These are phyloP conservation scores for Sporobolomyces phaffii DNA, from an alignment of 768 basidiomycete genomes.

Conservation along the genomic window DNA sequence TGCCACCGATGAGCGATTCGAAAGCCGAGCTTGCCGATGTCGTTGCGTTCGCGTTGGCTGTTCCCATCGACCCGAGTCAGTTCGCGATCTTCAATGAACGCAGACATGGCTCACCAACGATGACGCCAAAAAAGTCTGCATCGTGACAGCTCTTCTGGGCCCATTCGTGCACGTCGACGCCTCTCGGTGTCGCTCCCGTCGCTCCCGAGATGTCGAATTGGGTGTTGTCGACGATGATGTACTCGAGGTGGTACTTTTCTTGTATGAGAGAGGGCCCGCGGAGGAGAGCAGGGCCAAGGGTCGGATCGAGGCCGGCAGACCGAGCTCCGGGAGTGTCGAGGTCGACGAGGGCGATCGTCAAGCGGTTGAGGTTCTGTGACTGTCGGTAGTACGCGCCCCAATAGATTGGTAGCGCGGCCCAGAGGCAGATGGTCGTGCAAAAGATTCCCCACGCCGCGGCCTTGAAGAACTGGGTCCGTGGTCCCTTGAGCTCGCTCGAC, in stretches of 20 bases:
- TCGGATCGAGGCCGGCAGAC: slow-evolving; percentile 34
- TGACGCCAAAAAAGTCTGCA: slow-evolving; percentile 27
- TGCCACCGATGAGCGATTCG: not conserved
- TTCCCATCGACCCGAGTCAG: not conserved
- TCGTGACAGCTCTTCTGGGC: not conserved
- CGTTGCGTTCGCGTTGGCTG: slow-evolving; percentile 31
- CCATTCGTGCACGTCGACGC: slow-evolving; percentile 22
- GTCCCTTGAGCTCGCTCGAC: not conserved
- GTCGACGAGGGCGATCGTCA: slow-evolving; percentile 44
- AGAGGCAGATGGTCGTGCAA: slow-evolving; percentile 35
- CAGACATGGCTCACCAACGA: slow-evolving; percentile 13
- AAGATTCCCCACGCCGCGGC: not conserved
- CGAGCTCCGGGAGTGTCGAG: slow-evolving; percentile 44
- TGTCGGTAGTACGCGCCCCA: slow-evolving; percentile 46
- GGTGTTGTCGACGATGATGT: slow-evolving; percentile 7
- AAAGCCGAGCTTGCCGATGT: not conserved
- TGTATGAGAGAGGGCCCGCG: not conserved
- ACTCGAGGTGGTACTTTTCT: slow-evolving; percentile 13
- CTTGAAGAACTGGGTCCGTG: slow-evolving; percentile 1
- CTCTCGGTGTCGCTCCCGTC: not conserved
- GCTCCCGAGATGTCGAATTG: slow-evolving; percentile 15
- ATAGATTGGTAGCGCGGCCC: slow-evolving; percentile 43
- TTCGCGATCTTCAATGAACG: not conserved
- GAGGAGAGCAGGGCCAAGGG: slow-evolving; percentile 44
- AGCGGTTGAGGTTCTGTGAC: slow-evolving; percentile 42